Base-by-base conservation (phyloP, 768 basidiomycete species). In the Trametes punicea region DNA sequence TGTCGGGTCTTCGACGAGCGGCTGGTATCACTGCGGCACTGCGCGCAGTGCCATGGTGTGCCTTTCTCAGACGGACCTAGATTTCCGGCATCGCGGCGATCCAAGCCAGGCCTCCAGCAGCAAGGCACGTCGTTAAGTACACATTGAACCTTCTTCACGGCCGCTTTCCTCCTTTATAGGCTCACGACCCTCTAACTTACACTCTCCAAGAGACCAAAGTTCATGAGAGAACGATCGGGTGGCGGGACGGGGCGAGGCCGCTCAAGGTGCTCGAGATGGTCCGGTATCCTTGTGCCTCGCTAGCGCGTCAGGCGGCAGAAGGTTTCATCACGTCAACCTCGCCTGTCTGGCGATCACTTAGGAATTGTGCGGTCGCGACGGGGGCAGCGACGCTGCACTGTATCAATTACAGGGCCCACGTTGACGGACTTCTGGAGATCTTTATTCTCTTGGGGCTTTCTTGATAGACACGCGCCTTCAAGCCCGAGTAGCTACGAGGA, bases 71-170 rank as follows among this genome's bases (percentile, higher is more conserved):
- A 15, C 20, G 42, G 25, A 8, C 4, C 3, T 54, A 2, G 52
- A 54, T 46, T 38, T 46, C 42, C 52, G 52, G 44, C 41, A 33
- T 31, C 21, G 45, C 25, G 26, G 34, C 33, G 44, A 54, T 54
- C 52, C 52, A 46, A 16, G 26, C 29, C 44, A 36, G 44, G 34
- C 30, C 40, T 52, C 51, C 31, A 27, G 15, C 25, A 33, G 44
- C 44, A 46, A 54, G 52, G 44, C 52, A 54, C 44, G 34, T 27
- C 44, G 44, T 38, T 46, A 27, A n/a, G 52, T 31, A 15, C 42
- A 46, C 52, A 54, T 46, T 46, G 52, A 54, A 54, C 52, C 52
- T 54, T 54, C 52, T 39, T 25, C 42, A 7, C 10, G 41, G 51
- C 51, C 42, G 36, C 51, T 30, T 15, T 27, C n/a, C n/a, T n/a